Evolutionary conservation across 1,139 yeast genomes (phyloP), one percentile per base, ranked within the genome.

Genomic region (Schwanniomyces etchellsii): DNA sequence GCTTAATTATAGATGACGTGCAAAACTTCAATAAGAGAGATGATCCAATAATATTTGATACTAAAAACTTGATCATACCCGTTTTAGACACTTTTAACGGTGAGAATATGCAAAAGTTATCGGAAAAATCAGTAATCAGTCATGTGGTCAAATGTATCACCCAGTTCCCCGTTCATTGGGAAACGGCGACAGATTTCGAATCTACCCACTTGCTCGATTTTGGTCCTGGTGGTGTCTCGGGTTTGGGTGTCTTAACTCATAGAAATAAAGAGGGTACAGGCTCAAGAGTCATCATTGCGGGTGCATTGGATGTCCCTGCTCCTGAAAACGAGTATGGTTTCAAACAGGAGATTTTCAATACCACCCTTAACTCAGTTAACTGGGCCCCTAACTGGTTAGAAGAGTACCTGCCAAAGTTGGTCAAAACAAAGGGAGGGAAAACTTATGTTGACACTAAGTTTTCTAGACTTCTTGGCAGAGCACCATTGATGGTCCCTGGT

Each of bases 261-360:
- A 82, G 95, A 64, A 91, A 89, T 68, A 91, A 89, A 65, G 98
- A 91, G 52, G 99, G 99, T 63, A 86, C 97, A 34, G 99, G 99
- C 60, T 82, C 86, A 30, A 82, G 99, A 63, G 70, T 91, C 38
- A 85, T 91, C 47, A 74, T 93, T 45, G 97, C 95, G 32, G 97
- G 98, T 57, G 77, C 93, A 36, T 67, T 91, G 43, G 96, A 86
- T 47, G 70, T 72, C 38, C 48, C 45, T 29, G 49, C 57, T 30
- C 69, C 76, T 29, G 84, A 79, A 39, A 84, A 82, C 40, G 96
- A 88, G 49, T 83, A 81, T 48, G 98, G 98, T 28, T 89, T 81
- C 74, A 91, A 91, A 64, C 95, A 89, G 61, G 99, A 93, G 62
- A 59, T 93, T 29, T 91, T 91, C 60, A 91, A 84, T 53, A 72